Evolutionary conservation across 345 rosid species (phyloP), one percentile per base, ranked within the genome.

Genomic region (Citrus australasica): DNA sequence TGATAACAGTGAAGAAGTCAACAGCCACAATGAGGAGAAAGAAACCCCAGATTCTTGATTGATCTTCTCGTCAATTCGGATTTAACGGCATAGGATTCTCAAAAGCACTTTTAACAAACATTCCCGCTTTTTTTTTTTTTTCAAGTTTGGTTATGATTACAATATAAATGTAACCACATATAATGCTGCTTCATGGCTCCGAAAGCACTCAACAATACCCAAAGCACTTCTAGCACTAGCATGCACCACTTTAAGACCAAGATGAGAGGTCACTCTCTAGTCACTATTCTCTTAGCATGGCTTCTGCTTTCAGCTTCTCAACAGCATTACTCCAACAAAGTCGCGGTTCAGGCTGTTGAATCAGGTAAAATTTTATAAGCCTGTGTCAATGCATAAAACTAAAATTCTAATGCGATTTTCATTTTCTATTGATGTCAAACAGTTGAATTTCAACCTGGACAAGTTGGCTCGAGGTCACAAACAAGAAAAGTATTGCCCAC

Each of bases 1-100:
- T 86, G 76, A 85, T 86, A 72, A 56, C 78, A 30, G 30, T 17
- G 64, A 82, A 81, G 91, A 89, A 87, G 88, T 89, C 92, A 85
- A 87, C 51, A 19, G 69, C 32, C 83, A 75, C 69, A 83, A 87
- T 87, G 87, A 86, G 71, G 78, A 82, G 82, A 74, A 84, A 4
- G 58, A 17, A 82, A 4, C 79, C 71, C 74, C 69, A 4, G 79
- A 84, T 78, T 81, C 81, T 73, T 77, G 48, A 81, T 73, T 79
- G 33, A 81, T 79, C 86, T 77, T 73, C 27, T 61, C 71, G 28
- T 66, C 69, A 73, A 33, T 35, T 73, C n/a, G 6, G 46, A 66
- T 28, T 30, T 71, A 25, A 32, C 74, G 78, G 84, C 91, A 85
- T 85, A 71, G 87, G 91, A 90, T 90, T 73, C 91, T 84, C 79